Evolutionary conservation across 768 basidiomycete species (phyloP), one percentile per base, ranked within the genome.

Genomic region (Lentinula detonsa): DNA sequence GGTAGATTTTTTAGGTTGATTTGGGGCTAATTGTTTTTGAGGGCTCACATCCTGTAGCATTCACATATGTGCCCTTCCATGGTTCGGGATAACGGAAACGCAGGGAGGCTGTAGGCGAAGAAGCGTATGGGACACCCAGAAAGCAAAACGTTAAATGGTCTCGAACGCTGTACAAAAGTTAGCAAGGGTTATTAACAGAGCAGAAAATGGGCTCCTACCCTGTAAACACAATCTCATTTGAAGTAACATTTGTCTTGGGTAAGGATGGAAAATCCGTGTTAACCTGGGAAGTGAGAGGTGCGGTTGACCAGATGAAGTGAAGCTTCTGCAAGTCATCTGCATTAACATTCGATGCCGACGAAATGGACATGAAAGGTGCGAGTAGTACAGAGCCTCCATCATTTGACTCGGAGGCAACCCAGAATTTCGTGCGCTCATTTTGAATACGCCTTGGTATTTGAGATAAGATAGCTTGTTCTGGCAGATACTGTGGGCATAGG

Each of bases 91-190:
- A 74, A 33, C 70, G 69, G 64, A 73, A 78, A 11, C 77, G 71
- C 45, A 70, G 49, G 16, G 63, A 58, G 4, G 63, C 65, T 6
- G 64, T 57, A 1, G 74, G 74, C 8, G 72, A 71, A 54, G 75
- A 64, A 4, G 75, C 76, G 59, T 75, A 79, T 0, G 74, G 76
- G 40, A 80, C 72, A 15, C 78, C 77, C 43, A 76, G 67, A 68
- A 80, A 79, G 21, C 73, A 71, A 68, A 80, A 78, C 10, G 73
- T 73, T 2, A 73, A 67, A 50, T 72, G 72, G 61, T 78, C 77
- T 13, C 76, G 75, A 54, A 71, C 74, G 7, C 76, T 78, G 55
- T 6, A 21, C 21, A 53, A 5, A 34, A 15, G n/a, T 42, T 13
- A 61, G 35, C 31, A 3, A 10, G 23, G 37, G 11, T 10, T 23